Evolutionary conservation across 2,329 filamentous ascomycete genomes (phyloP).

Genomic region (Pseudocercospora cruenta): DNA sequence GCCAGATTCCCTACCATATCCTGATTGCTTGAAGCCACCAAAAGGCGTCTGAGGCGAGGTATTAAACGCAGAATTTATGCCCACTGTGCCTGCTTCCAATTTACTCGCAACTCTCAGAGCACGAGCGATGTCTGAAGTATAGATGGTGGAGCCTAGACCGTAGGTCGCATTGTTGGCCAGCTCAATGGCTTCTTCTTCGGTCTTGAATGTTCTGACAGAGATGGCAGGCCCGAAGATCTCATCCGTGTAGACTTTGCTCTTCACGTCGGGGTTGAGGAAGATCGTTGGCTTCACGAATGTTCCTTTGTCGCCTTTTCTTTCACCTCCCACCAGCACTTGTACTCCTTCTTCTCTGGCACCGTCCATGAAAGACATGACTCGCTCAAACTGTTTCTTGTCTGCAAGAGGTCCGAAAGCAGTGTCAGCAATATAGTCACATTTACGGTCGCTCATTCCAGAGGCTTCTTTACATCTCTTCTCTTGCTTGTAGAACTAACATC

Average conservation of each 20-base stretch:
- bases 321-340: constrained; percentile 29
- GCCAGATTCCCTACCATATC: constrained; percentile 10
- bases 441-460: too few relatives aligned
- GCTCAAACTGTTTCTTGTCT: constrained; percentile 52
- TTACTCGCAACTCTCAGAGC: constrained; percentile 46
- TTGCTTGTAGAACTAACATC: too few relatives aligned
- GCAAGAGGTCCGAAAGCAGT: constrained; percentile 53
- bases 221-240: constrained; percentile 45
- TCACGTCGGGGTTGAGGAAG: constrained; percentile 9
- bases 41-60: constrained; percentile 32
- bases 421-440: too few relatives aligned
- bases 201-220: constrained; percentile 39
- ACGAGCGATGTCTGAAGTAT: constrained; percentile 65
- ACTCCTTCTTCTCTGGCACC: constrained; percentile 27
- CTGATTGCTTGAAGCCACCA: constrained; percentile 19
- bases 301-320: constrained; percentile 36
- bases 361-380: constrained; percentile 38
- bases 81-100: constrained; percentile 62
- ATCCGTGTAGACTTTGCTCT: constrained; percentile 32
- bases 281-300: constrained; percentile 31
- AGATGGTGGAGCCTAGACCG: constrained; percentile 58
- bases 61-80: constrained; percentile 48
- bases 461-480: too few relatives aligned
- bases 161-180: constrained; percentile 37
- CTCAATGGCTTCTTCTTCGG: constrained; percentile 42